phyloP scores from a whole-genome alignment of 208 protist genomes.

The Crithidia thermophila region DNA sequence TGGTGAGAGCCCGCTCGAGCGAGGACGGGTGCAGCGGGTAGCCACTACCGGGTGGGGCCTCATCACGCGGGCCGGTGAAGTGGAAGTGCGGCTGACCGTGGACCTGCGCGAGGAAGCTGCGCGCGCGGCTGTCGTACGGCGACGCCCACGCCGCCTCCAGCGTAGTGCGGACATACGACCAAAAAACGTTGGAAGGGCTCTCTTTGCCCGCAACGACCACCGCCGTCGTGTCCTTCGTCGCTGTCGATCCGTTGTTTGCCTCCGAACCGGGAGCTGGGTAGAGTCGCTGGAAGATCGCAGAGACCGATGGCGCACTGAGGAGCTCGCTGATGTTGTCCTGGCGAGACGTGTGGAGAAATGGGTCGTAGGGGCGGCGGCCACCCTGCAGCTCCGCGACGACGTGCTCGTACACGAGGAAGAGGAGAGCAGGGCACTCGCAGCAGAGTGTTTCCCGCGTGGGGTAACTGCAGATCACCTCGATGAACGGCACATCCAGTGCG shows the following conservation, averaged over 20 bases:
- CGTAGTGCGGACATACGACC: constrained; percentile 37
- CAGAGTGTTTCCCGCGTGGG: constrained; percentile 59
- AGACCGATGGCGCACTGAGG: constrained; percentile 32
- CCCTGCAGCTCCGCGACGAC: constrained; percentile 45
- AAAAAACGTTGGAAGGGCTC: constrained; percentile 35
- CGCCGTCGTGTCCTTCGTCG: background rate
- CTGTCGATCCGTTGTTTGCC: background rate
- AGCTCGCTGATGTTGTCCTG: constrained; percentile 51
- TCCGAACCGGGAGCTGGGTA: constrained; percentile 3
- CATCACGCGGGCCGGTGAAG: constrained; percentile 22
- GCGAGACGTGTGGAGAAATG: constrained; percentile 30
- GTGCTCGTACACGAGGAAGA: constrained; percentile 66
- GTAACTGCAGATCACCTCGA: constrained; percentile 57
- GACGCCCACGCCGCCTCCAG: constrained; percentile 56
- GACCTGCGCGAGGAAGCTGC: constrained; percentile 38
- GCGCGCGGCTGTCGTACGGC: constrained; percentile 7
- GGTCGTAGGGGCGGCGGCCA: constrained; percentile 41
- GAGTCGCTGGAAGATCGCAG: constrained; percentile 30
- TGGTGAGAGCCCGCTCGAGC: constrained; percentile 59
- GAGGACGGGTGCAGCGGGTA: constrained; percentile 49
- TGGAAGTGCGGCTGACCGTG: constrained; percentile 42
- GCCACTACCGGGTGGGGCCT: constrained; percentile 15
- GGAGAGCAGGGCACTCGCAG: constrained; percentile 69
- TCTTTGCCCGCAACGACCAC: background rate
- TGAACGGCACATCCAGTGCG: constrained; percentile 35